Evolutionary conservation across 345 rosid species (phyloP).

Genomic region (Gossypium rotundifolium): DNA sequence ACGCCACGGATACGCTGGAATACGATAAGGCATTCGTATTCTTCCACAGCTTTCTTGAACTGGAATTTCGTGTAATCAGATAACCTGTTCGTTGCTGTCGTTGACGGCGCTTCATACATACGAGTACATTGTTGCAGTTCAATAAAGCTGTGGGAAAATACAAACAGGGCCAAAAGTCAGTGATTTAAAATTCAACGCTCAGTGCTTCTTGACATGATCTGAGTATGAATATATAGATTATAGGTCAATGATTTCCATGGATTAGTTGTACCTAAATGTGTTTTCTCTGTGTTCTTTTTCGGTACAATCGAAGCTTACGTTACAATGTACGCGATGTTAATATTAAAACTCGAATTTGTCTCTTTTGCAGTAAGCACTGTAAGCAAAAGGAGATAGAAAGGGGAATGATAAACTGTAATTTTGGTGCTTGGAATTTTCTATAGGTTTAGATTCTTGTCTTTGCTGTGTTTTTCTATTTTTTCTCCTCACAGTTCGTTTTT

Average conservation of each 20-base stretch:
- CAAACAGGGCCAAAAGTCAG: slow-evolving; percentile 33
- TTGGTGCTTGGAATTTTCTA: too few species aligned
- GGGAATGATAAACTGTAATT: too few species aligned
- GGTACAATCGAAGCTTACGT: too few species aligned
- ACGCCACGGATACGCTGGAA: too few species aligned
- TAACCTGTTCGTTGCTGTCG: background rate
- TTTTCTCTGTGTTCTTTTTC: background rate
- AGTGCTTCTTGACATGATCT: background rate
- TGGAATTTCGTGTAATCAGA: slow-evolving; percentile 32
- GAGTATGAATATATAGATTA: background rate
- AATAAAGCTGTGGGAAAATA: slow-evolving; percentile 99
- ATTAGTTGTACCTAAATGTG: too few species aligned
- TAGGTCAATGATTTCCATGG: too few species aligned
- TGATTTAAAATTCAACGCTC: background rate
- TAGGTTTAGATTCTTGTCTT: slow-evolving; percentile 5
- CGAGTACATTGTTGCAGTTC: slow-evolving; percentile 42
- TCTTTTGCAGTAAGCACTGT: background rate
- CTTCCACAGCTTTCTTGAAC: slow-evolving; percentile 99
- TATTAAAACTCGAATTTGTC: background rate
- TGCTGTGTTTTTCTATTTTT: background rate
- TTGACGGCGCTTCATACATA: background rate
- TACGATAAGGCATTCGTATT: slow-evolving; percentile 34
- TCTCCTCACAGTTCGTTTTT: background rate
- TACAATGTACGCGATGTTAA: background rate
- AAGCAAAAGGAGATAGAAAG: too few species aligned